Conservation (phyloP, 148 eudicot species). For the Rhododendron mucronatum region DNA sequence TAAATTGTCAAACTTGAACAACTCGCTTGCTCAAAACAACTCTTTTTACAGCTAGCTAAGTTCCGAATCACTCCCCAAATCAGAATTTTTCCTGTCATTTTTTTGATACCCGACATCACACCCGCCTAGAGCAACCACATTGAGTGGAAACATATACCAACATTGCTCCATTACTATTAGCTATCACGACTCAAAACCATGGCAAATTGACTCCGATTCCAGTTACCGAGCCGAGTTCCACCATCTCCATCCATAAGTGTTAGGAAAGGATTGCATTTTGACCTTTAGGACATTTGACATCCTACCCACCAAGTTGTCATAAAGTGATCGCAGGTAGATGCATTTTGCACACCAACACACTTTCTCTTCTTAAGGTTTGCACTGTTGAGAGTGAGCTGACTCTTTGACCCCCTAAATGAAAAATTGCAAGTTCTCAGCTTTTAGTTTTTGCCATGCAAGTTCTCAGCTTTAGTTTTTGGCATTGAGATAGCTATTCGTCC, state of each 20-base stretch:
- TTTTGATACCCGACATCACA: not conserved
- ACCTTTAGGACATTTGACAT: not conserved
- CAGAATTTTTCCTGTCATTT: not conserved
- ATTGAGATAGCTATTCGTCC: not conserved
- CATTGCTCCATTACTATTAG: not conserved
- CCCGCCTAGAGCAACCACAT: not conserved
- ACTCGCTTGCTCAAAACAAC: not conserved
- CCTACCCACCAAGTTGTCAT: not conserved
- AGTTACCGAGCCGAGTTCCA: not conserved
- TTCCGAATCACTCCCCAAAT: not conserved
- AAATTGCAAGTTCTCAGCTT: not conserved
- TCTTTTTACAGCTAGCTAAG: not conserved
- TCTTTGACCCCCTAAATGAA: not conserved
- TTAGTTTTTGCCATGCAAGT: not conserved
- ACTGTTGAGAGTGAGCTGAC: not conserved
- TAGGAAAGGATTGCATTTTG: not conserved
- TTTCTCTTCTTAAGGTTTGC: not conserved
- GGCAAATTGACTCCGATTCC: not conserved
- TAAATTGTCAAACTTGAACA: not conserved
- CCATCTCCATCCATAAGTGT: not conserved
- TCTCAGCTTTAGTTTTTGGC: not conserved
- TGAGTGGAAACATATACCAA: not conserved
- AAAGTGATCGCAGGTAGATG: not conserved
- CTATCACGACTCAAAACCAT: not conserved
- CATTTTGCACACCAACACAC: not conserved